These are phyloP conservation scores for Toxicodendron radicans DNA, from an alignment of 345 rosid genomes.

Conservation along the genomic window DNA sequence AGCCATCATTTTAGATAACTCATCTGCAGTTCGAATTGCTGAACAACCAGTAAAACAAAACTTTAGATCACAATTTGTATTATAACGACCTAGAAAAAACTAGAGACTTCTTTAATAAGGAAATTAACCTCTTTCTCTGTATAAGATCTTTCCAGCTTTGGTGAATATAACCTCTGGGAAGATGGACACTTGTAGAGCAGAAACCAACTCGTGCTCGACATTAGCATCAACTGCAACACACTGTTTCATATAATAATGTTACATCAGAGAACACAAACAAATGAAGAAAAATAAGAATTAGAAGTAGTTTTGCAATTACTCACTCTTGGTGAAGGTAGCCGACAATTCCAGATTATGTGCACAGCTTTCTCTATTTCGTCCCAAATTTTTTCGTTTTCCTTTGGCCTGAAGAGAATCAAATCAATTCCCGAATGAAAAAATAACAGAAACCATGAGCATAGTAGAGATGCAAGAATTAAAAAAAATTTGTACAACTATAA, in stretches of 20 bases:
- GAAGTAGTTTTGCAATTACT: constrained; percentile 22
- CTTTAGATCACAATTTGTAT: constrained; percentile 9
- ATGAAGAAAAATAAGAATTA: not conserved
- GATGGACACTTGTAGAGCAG: constrained; percentile 61
- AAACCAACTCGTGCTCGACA: constrained; percentile 62
- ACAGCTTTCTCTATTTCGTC: constrained; percentile 79
- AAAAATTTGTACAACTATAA: no score
- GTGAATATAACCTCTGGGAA: constrained; percentile 85
- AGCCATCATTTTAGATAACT: constrained; percentile 79
- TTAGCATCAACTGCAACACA: constrained; percentile 90
- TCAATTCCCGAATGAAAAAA: not conserved
- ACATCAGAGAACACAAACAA: not conserved
- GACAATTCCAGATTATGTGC: constrained; percentile 84
- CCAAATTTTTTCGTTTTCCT: constrained; percentile 59
- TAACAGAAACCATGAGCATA: not conserved
- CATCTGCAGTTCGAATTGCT: constrained; percentile 71
- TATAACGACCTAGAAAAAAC: not conserved
- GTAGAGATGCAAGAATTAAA: not conserved
- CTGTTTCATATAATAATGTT: constrained; percentile 29
- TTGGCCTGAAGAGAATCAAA: constrained; percentile 52
- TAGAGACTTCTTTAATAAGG: not conserved
- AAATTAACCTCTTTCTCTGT: constrained; percentile 74
- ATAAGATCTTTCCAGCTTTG: constrained; percentile 80
- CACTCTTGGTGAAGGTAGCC: constrained; percentile 92
- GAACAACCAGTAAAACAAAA: constrained; percentile 23